Conservation (phyloP, 2,329 filamentous ascomycete species). For the Colletotrichum gloeosporioides region DNA sequence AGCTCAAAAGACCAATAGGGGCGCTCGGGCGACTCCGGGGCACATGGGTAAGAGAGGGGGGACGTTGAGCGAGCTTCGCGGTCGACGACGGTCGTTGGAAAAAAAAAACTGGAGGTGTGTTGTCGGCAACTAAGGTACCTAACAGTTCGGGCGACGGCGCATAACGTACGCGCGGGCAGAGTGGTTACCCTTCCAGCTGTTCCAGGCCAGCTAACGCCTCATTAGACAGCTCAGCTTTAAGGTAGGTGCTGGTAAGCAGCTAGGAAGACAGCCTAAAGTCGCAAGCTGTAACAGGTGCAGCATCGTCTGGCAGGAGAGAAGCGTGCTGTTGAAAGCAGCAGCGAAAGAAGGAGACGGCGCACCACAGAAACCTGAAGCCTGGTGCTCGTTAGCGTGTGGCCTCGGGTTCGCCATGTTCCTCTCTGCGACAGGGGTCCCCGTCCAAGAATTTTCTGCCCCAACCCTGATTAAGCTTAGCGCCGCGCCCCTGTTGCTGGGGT, state of each 20-base stretch:
- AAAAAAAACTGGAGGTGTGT: not conserved
- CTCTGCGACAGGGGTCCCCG: conserved; percentile 11
- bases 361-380: conserved; percentile 10
- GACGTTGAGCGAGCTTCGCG: not conserved
- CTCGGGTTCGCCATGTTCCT: conserved; percentile 10
- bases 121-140: not conserved
- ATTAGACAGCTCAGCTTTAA: not conserved
- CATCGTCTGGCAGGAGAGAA: not conserved
- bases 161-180: not conserved
- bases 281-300: not conserved
- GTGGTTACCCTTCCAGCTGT: not conserved
- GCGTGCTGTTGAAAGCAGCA: not conserved
- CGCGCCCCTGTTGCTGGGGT: conserved; percentile 9
- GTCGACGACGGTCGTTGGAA: not conserved
- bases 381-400: conserved; percentile 6
- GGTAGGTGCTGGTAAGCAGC: not conserved
- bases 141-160: not conserved
- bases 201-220: not conserved
- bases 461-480: not conserved
- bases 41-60: not conserved
- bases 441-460: not conserved
- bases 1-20: not conserved
- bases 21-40: conserved; percentile 7
- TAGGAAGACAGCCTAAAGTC: not conserved
- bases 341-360: not conserved